Conservation (phyloP, 768 basidiomycete genomes). For the Pleurotus pulmonarius region DNA sequence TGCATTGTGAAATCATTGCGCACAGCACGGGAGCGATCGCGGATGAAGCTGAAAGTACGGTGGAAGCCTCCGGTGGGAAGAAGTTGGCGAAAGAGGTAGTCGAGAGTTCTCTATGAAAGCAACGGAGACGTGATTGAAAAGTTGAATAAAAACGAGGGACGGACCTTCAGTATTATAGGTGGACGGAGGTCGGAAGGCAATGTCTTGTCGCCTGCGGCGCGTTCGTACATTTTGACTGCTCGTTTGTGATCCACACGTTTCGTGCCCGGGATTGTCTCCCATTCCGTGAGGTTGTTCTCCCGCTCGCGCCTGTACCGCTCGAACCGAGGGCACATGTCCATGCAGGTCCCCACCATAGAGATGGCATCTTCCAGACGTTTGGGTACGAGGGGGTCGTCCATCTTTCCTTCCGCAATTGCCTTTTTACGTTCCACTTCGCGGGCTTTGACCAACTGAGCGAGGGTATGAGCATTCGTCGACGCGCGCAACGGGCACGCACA, state of each 20-base stretch:
- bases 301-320: slow-evolving; percentile 89
- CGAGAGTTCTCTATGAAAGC: slow-evolving; percentile 64
- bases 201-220: slow-evolving; percentile 89
- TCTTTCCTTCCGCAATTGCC: slow-evolving; percentile 79
- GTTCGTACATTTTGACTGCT: slow-evolving; percentile 94
- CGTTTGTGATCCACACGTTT: slow-evolving; percentile 80
- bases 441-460: slow-evolving; percentile 60
- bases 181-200: slow-evolving; percentile 91
- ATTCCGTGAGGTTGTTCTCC: slow-evolving; percentile 79
- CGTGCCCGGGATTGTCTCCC: slow-evolving; percentile 70
- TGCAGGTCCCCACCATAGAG: slow-evolving; percentile 88
- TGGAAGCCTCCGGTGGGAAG: slow-evolving; percentile 67
- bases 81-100: slow-evolving; percentile 89
- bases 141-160: slow-evolving; percentile 4
- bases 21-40: slow-evolving; percentile 88
- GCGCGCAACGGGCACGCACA: slow-evolving; percentile 39
- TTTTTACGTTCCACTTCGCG: slow-evolving; percentile 68
- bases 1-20: slow-evolving; percentile 96
- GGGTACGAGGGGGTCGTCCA: slow-evolving; percentile 81
- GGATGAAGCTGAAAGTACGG: slow-evolving; percentile 75
- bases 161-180: slow-evolving; percentile 74
- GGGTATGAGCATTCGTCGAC: slow-evolving; percentile 16
- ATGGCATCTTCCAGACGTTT: slow-evolving; percentile 87
- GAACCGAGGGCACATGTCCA: slow-evolving; percentile 92
- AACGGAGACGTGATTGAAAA: too few relatives aligned